Evolutionary conservation across 495 filamentous ascomycete genomes (phyloP).

Genomic region (Aspergillus indologenus): DNA sequence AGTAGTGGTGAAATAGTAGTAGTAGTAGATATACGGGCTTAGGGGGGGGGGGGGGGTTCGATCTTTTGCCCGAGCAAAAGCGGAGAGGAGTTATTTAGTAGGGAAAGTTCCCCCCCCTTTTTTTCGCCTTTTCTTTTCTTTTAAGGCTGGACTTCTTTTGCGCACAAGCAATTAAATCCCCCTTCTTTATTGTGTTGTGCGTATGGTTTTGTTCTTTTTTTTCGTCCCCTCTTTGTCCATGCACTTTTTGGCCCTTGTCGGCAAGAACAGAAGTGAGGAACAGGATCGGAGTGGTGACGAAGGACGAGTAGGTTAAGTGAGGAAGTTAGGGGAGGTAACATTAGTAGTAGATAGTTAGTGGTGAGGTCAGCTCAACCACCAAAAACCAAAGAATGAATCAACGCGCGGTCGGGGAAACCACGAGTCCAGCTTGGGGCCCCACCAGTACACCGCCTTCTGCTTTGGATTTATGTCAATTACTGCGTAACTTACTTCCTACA

Average conservation of each 20-base stretch:
- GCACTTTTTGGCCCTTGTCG: not conserved
- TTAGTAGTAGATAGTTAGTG: no score
- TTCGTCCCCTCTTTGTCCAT: not conserved
- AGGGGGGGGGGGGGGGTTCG: not conserved
- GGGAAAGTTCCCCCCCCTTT: not conserved
- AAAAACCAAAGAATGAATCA: no score
- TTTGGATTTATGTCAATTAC: not conserved
- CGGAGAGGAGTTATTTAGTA: not conserved
- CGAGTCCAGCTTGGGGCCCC: not conserved
- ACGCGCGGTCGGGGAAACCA: not conserved
- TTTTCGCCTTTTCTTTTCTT: not conserved
- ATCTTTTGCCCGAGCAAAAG: not conserved
- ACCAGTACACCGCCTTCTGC: not conserved
- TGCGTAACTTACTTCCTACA: not conserved
- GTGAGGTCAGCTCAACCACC: conserved; percentile 20
- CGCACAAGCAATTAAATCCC: not conserved
- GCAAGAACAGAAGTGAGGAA: conserved; percentile 5
- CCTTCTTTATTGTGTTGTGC: not conserved
- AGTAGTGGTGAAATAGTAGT: not conserved
- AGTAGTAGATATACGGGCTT: not conserved
- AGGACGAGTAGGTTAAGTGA: conserved; percentile 2
- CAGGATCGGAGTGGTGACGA: conserved; percentile 3
- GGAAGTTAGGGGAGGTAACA: no score
- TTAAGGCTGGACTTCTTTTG: not conserved
- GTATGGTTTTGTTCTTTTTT: not conserved